Conservation (phyloP, 768 basidiomycete genomes). For the Leccinellum rugosiceps region DNA sequence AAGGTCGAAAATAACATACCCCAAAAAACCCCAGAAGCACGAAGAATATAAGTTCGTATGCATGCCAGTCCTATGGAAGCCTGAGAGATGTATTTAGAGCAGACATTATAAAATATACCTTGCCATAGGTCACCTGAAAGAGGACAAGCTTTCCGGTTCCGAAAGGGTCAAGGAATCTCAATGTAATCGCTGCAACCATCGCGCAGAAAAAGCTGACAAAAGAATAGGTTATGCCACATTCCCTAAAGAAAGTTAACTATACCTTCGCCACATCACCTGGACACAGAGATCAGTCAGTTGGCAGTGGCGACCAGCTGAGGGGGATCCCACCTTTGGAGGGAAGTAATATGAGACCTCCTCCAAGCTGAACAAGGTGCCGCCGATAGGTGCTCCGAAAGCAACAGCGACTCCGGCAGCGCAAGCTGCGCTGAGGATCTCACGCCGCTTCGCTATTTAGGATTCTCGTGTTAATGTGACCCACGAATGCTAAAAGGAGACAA, state of each 20-base stretch:
- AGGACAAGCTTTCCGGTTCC: conserved; percentile 92
- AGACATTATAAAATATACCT: conserved; percentile 38
- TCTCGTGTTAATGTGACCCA: neutral
- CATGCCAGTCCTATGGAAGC: conserved; percentile 81
- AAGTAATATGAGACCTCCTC: conserved; percentile 98
- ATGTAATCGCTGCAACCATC: conserved; percentile 92
- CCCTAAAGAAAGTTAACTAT: conserved; percentile 10
- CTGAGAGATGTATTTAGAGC: conserved; percentile 1
- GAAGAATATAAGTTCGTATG: conserved; percentile 83
- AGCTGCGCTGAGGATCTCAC: conserved; percentile 93
- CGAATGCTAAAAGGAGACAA: conserved; percentile 11
- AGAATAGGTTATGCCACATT: conserved; percentile 8
- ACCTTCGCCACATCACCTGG: conserved; percentile 94
- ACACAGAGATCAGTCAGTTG: conserved; percentile 1
- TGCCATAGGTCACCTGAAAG: conserved; percentile 88
- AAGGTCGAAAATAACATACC: conserved; percentile 40
- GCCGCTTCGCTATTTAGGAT: conserved; percentile 65
- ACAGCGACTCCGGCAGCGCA: conserved; percentile 98
- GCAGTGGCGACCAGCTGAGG: neutral
- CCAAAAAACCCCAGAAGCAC: conserved; percentile 86
- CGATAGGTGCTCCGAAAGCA: conserved; percentile 95
- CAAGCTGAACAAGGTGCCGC: conserved; percentile 86
- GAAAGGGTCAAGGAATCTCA: conserved; percentile 92
- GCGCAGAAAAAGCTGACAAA: conserved; percentile 91
- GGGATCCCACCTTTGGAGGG: conserved; percentile 71